Base-by-base conservation (phyloP, 1,284 basidiomycete species). In the Sparassis latifolia region DNA sequence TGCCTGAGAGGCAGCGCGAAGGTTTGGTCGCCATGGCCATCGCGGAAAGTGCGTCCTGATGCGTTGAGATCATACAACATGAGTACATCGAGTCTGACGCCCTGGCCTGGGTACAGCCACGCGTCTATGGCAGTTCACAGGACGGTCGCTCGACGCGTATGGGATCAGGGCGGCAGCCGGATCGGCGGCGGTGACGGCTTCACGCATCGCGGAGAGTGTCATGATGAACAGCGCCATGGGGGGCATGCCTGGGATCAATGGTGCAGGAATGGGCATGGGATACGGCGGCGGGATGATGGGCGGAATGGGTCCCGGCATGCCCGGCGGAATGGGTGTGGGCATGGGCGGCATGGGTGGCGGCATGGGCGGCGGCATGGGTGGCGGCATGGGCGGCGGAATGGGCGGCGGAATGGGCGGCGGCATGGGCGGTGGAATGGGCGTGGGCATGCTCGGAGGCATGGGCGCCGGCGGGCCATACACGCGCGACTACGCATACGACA, bases 21-120 rank as follows among this genome's bases (percentile, higher is more conserved):
- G 79, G 72, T 12, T 66, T 85, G 12, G 75, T 80, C 44, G 82
- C 78, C 2, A 69, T 84, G 44, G 80, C 83, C 31, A 73, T 82
- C 28, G 81, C 76, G 20, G 82, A 86, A 77, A 79, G 82, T 79
- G 53, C 41, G 58, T 52, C 7, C 6, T 27, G 7, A 9, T 32
- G 20, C 45, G 28, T 37, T 5, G 27, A 20, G 20, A n/a, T 2
- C 29, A 5, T n/a, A 46, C 10, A 48, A 5, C 27, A 20, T 7
- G n/a, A 7, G 6, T 4, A 29, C 9, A 7, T 10, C 20, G 50
- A 54, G 57, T 53, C 5, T 53, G 48, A 9, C 27, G 6, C 29
- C 6, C 39, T 46, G 35, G 12, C 35, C 35, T 12, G 12, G 4
- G n/a, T 28, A 12, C 37, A 55, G 53, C 51, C 5, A 52, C 33